Base-by-base conservation (phyloP, 768 basidiomycete genomes). In the Astraeus odoratus region DNA sequence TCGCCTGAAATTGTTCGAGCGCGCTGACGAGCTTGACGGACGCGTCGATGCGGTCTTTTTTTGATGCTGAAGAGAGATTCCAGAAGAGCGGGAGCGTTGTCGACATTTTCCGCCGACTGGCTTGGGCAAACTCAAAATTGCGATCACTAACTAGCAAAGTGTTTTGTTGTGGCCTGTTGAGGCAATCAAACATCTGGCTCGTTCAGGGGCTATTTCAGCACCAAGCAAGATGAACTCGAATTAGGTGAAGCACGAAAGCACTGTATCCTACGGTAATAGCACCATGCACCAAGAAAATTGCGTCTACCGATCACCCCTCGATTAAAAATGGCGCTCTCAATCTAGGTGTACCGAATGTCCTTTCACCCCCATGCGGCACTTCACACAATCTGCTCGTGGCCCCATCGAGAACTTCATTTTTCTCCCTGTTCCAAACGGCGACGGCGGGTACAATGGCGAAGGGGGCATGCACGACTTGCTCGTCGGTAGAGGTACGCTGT, bases 21-120 rank as follows among this genome's bases (percentile, higher is more conserved):
- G 88, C 73, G 15, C 71, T 69, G 47, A 95, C 64, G 41, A 97
- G 81, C 60, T 91, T 86, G 23, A 86, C 82, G 2, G 93, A 93
- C 12, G 93, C 86, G 54, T 84, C 80, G 27, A 95, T 58, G 8
- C 93, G 82, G 49, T 89, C 83, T 45, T 83, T 80, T 67, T 81
- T 89, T 16, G 77, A 78, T 1, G 78, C 69, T 2, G 87, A 89
- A 13, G 93, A 94, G 43, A 97, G 73, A 63, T 92, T 74, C 93
- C 93, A 96, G 75, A 93, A 97, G 26, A 96, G 75, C 12, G 90
- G 86, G 44, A 97, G 78, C 26, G 91, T 94, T 40, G 91, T 92
- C 29, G 86, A 78, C 80, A 91, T 88, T 37, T 44, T 35, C 42
- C 19, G 27, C 43, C 29, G n/a, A 26, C 18, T 27, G 39, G 25